phyloP scores from a whole-genome alignment of 805 yeast genomes.

The Zygosaccharomyces rouxii region DNA sequence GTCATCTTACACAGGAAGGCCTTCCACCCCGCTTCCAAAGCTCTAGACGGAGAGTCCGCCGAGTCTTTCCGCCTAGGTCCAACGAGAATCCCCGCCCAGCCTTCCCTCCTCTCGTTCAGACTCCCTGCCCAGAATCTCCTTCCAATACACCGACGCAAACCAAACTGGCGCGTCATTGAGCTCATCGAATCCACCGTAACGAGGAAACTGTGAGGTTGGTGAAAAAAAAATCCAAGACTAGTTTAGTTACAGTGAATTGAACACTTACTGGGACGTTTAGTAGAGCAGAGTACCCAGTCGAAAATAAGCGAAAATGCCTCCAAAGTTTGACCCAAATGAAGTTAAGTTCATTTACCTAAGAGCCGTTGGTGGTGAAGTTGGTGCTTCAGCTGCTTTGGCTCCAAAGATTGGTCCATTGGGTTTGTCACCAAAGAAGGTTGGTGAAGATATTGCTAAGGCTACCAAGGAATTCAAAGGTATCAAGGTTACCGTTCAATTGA shows the following conservation, averaged over 20 bases:
- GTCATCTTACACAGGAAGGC: neutral
- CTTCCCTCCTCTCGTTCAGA: neutral
- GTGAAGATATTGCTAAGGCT: conserved; percentile 99
- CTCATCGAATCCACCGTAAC: neutral
- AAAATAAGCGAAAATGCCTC: conserved; percentile 64
- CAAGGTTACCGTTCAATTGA: conserved; percentile 97
- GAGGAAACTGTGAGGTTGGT: conserved; percentile 1
- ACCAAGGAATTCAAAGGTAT: conserved; percentile 99
- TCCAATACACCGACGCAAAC: conserved; percentile 2
- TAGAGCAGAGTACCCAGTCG: conserved; percentile 16
- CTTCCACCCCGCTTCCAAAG: too few species aligned
- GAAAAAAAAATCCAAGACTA: conserved; percentile 2
- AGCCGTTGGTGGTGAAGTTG: conserved; percentile 99
- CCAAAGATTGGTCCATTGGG: conserved; percentile 99
- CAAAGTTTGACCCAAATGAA: conserved; percentile 98
- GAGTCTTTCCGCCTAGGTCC: neutral
- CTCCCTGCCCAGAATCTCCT: neutral
- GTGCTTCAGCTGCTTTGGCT: conserved; percentile 99
- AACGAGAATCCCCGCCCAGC: neutral
- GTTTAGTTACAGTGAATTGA: neutral
- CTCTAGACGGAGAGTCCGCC: neutral
- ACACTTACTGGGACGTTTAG: neutral
- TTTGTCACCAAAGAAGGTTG: conserved; percentile 99
- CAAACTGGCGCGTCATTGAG: neutral
- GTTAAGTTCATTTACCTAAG: conserved; percentile 97